Evolutionary conservation across 176 grass and related monocot species (phyloP).

Genomic region (Triticum turgidum): DNA sequence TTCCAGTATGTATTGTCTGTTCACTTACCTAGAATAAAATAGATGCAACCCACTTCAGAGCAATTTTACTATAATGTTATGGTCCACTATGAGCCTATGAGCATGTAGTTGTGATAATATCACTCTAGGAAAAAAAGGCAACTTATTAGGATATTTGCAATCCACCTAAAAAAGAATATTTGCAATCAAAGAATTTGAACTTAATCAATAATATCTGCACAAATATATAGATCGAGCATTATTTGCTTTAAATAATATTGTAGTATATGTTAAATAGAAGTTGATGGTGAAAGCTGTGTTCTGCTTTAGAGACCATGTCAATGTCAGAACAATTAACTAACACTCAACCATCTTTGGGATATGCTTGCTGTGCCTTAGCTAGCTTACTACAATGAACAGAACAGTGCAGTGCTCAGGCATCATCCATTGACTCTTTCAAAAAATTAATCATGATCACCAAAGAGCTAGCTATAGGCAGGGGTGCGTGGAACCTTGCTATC

Average conservation of each 20-base stretch:
- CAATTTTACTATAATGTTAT: not conserved
- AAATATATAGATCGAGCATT: not conserved
- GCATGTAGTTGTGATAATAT: not conserved
- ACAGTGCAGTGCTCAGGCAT: not conserved
- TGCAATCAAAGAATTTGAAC: not conserved
- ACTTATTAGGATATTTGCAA: not conserved
- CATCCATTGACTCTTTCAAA: not conserved
- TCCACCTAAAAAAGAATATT: not conserved
- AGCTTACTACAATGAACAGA: slow-evolving; percentile 1
- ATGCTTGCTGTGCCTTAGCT: not conserved
- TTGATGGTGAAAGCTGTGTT: not conserved
- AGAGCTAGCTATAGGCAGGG: too few species aligned
- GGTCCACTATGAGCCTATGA: not conserved
- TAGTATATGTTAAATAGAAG: not conserved
- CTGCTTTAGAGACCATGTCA: not conserved
- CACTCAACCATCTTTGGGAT: not conserved
- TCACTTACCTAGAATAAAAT: not conserved
- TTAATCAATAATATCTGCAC: not conserved
- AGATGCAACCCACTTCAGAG: not conserved
- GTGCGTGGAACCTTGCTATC: too few species aligned
- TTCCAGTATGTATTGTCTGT: not conserved
- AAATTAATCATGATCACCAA: not conserved
- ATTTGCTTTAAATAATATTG: not conserved
- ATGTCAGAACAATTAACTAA: not conserved
- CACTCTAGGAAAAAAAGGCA: not conserved